Percentiles rank a stretch among this genome's conserved stretches.
These are phyloP conservation scores for Piper betle DNA, from an alignment of 164 flowering plant species.

Conservation along the genomic window DNA sequence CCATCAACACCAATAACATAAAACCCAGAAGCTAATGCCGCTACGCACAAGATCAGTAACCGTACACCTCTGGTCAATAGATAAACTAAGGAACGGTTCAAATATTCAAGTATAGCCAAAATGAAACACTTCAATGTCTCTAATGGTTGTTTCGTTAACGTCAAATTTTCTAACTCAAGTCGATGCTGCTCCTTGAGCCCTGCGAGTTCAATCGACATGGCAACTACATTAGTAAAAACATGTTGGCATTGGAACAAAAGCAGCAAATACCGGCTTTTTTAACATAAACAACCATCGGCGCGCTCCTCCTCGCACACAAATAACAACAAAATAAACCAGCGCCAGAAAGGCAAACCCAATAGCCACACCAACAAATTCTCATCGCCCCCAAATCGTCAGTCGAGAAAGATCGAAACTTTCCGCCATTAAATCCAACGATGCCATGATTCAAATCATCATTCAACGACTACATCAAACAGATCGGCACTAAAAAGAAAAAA, in stretches of 20 bases:
- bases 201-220: slow-evolving; percentile 16
- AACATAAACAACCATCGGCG: neutral
- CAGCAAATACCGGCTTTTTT: too few relatives aligned
- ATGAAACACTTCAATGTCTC: slow-evolving; percentile 51
- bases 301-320: neutral
- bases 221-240: neutral
- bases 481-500: neutral
- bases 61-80: slow-evolving; percentile 57
- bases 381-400: too few relatives aligned
- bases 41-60: slow-evolving; percentile 35
- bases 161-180: slow-evolving; percentile 54
- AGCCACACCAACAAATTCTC: too few relatives aligned
- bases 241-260: neutral
- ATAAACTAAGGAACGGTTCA: slow-evolving; percentile 34
- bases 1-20: slow-evolving; percentile 51
- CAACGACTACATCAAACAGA: neutral
- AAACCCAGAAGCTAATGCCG: slow-evolving; percentile 21
- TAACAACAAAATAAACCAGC: too few relatives aligned
- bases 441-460: too few relatives aligned
- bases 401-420: too few relatives aligned
- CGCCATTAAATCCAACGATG: too few relatives aligned
- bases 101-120: slow-evolving; percentile 38
- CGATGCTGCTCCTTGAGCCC: slow-evolving; percentile 44
- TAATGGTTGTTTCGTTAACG: slow-evolving; percentile 52
- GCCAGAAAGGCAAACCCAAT: too few relatives aligned